These are phyloP conservation scores for Cunninghamia lanceolata DNA, from an alignment of 75 land plant genomes.

Conservation along the genomic window DNA sequence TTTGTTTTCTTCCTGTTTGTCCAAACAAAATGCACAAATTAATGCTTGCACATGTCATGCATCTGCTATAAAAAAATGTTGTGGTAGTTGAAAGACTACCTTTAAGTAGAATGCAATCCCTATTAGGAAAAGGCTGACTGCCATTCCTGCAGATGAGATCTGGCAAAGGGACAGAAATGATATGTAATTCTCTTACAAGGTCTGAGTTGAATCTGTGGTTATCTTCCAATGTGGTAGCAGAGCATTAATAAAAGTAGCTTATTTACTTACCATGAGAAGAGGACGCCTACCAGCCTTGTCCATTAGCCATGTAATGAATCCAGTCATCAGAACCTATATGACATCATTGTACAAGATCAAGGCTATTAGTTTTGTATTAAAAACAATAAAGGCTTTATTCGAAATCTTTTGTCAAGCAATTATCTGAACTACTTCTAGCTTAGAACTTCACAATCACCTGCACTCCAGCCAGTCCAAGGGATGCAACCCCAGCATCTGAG, in stretches of 20 bases:
- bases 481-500: slow-evolving; percentile 51
- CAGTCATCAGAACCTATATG: slow-evolving; percentile 69
- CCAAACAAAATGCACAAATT: slow-evolving; percentile 21
- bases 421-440: not conserved
- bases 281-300: slow-evolving; percentile 78
- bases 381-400: not conserved
- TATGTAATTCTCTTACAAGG: not conserved
- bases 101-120: slow-evolving; percentile 75
- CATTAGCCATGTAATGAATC: slow-evolving; percentile 55
- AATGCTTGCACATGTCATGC: not conserved
- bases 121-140: slow-evolving; percentile 62
- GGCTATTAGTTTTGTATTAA: not conserved
- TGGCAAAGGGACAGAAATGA: slow-evolving; percentile 19
- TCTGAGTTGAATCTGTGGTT: not conserved
- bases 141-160: slow-evolving; percentile 76
- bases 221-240: slow-evolving; percentile 23
- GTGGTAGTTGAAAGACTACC: slow-evolving; percentile 24
- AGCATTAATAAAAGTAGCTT: not conserved
- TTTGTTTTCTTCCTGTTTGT: not conserved
- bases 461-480: slow-evolving; percentile 60
- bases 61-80: too few relatives aligned
- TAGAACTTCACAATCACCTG: slow-evolving; percentile 39
- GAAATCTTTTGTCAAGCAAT: not conserved
- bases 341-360: not conserved
- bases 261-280: slow-evolving; percentile 64